Evolutionary conservation across 495 filamentous ascomycete genomes (phyloP).

Genomic region (Tuber aestivum): DNA sequence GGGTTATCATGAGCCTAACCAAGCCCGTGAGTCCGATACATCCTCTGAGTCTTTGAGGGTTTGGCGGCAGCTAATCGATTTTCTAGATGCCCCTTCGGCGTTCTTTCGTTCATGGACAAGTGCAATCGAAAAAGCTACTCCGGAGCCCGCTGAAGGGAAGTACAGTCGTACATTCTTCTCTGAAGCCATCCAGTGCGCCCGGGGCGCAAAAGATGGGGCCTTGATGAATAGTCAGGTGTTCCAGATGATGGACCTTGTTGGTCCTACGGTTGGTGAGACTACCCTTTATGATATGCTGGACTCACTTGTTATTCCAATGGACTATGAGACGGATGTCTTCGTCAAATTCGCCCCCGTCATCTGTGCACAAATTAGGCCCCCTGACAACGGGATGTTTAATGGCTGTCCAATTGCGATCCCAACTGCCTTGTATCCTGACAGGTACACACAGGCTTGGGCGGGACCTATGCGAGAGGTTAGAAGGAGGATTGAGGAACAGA

Average conservation of each 20-base stretch:
- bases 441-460: slow-evolving; percentile 61
- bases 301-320: slow-evolving; percentile 57
- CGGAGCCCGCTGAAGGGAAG: slow-evolving; percentile 13
- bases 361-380: slow-evolving; percentile 53
- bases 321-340: slow-evolving; percentile 49
- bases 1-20: slow-evolving; percentile 44
- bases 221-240: slow-evolving; percentile 23
- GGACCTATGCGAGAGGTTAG: slow-evolving; percentile 53
- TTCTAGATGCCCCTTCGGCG: slow-evolving; percentile 26
- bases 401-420: slow-evolving; percentile 58
- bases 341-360: slow-evolving; percentile 64
- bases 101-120: slow-evolving; percentile 36
- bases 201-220: slow-evolving; percentile 12
- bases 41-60: background rate
- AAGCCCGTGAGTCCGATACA: slow-evolving; percentile 28
- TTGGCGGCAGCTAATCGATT: background rate
- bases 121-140: slow-evolving; percentile 12
- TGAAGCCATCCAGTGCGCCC: slow-evolving; percentile 20
- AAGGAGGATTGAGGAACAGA: slow-evolving; percentile 45
- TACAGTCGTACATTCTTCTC: slow-evolving; percentile 26
- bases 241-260: slow-evolving; percentile 23
- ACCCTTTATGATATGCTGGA: slow-evolving; percentile 73
- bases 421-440: slow-evolving; percentile 66
- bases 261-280: slow-evolving; percentile 37
- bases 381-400: slow-evolving; percentile 47